Base-by-base conservation (phyloP, 2,329 filamentous ascomycete genomes). In the Nemania bipapillata region DNA sequence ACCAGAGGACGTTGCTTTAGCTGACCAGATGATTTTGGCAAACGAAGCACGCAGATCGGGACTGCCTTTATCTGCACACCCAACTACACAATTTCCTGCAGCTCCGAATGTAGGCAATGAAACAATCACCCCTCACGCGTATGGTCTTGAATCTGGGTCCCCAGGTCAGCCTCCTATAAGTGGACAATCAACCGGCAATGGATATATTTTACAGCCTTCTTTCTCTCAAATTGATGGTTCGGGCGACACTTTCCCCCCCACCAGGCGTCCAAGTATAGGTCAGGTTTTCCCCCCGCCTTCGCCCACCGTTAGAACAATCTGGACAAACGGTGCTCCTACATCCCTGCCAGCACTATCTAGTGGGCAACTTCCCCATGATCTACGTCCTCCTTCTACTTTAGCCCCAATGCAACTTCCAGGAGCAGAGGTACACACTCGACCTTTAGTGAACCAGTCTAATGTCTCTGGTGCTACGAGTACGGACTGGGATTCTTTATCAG, bases 1-100 rank as follows among this genome's bases (percentile, higher is more conserved):
- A 0, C 81, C 83, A 0, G 88, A 91, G 59, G 91, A 94, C 70
- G 77, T 83, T 9, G 81, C 80, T 50, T 86, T 89, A 53, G 87
- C 88, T 0, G 82, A 86, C 35, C 72, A 81, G 47, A 70, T 82
- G 61, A 75, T 82, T 28, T 37, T 56, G 15, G 52, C 65, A 20
- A 76, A 76, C 35, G 65, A 74, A 63, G 70, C 65, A 50, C 75
- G 73, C 40, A 68, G 74, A 58, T 60, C 45, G 12, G 73, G 71
- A 15, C 61, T 55, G 35, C 65, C 65, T 30, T 20, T 65, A 26
- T 59, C 61, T 24, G 22, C 42, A 42, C 58, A 61, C 26, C 17
- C 63, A 26, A 59, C 61, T 24, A 20, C 42, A 42, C 58, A 61
- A 11, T 26, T 59, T 9, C 2, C 57, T 1, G 52, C 58, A 32